A percentile compares a stretch with the other conserved stretches of the same genome.
Conservation (phyloP, 2,329 filamentous ascomycete genomes). For the Ilyonectria destructans region DNA sequence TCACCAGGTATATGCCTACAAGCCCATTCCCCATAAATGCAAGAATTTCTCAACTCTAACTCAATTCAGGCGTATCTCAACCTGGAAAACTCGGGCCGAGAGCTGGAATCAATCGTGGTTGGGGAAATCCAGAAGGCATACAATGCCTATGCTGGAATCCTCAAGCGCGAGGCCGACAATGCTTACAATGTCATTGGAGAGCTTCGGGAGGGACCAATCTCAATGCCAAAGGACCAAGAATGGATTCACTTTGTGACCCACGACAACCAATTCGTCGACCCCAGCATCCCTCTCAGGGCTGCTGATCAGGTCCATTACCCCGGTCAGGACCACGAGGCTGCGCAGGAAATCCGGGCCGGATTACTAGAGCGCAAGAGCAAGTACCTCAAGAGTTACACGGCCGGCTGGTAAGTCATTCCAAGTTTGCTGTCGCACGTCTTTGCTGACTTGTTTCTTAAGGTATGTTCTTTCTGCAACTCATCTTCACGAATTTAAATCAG, state of each 20-base stretch:
- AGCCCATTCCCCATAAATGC: constrained; percentile 18
- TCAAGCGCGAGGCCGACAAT: constrained; percentile 92
- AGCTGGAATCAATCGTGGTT: constrained; percentile 96
- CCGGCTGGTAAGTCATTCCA: constrained; percentile 82
- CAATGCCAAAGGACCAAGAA: constrained; percentile 95
- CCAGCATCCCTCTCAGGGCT: constrained; percentile 82
- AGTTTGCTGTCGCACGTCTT: neutral
- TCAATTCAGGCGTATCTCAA: constrained; percentile 86
- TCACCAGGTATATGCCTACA: constrained; percentile 77
- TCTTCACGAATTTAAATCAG: constrained; percentile 99
- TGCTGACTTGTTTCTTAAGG: constrained; percentile 65
- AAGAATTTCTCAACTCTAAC: constrained; percentile 14
- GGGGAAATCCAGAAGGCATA: constrained; percentile 99
- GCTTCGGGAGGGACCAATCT: constrained; percentile 86
- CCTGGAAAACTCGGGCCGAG: constrained; percentile 92
- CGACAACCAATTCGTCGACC: constrained; percentile 91
- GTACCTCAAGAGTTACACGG: constrained; percentile 97
- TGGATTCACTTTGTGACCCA: constrained; percentile 87
- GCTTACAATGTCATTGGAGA: constrained; percentile 85
- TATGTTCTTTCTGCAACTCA: constrained; percentile 97
- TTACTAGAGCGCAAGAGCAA: constrained; percentile 98
- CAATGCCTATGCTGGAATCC: constrained; percentile 91
- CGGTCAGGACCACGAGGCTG: constrained; percentile 86
- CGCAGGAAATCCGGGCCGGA: constrained; percentile 89
- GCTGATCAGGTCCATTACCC: constrained; percentile 91